Conservation (phyloP, 148 eudicot genomes). For the Pouteria glomerata region DNA sequence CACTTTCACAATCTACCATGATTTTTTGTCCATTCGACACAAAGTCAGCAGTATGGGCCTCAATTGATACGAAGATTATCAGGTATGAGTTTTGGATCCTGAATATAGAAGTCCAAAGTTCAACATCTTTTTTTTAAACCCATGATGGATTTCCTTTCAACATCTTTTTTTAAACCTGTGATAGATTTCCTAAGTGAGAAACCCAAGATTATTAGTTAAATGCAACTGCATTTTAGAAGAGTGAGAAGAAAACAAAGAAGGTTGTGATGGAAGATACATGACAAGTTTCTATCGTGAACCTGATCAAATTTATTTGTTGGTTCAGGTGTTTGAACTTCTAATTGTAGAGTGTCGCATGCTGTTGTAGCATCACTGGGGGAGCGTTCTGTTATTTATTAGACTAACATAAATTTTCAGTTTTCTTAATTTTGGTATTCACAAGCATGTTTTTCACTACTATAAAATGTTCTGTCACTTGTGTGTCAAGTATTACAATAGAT, state of each 20-base stretch:
- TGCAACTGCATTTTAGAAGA: not conserved
- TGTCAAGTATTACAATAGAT: not conserved
- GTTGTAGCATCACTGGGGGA: no score
- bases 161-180: no score
- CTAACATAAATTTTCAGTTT: no score
- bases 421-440: no score
- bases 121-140: not conserved
- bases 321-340: not conserved
- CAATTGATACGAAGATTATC: not conserved
- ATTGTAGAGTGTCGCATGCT: no score
- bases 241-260: not conserved
- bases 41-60: not conserved
- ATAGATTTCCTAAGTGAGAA: not conserved
- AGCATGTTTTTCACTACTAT: not conserved
- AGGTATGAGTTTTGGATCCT: not conserved
- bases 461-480: not conserved
- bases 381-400: no score
- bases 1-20: not conserved
- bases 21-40: not conserved
- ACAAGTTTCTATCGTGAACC: not conserved
- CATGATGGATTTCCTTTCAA: no score
- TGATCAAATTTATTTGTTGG: not conserved
- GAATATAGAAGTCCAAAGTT: not conserved
- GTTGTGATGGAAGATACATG: not conserved
- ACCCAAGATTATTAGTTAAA: not conserved